Conservation (phyloP, 306 rosid genomes). For the Dryas alaskensis region DNA sequence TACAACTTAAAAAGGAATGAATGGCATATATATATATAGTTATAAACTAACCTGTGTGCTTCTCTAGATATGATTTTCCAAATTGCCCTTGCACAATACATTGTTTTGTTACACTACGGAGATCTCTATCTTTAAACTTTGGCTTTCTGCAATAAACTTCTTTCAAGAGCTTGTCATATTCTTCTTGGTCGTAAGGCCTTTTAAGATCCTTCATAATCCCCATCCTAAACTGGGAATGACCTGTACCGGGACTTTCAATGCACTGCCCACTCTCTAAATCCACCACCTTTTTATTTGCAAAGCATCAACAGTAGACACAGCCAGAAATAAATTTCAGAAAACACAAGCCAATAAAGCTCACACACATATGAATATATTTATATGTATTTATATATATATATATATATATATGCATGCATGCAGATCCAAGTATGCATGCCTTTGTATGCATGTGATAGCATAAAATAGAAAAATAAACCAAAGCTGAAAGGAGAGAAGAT, state of each 20-base stretch:
- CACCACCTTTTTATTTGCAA: conserved; percentile 32
- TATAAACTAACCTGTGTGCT: conserved; percentile 49
- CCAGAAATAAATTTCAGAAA: conserved; percentile 3
- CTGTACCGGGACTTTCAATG: conserved; percentile 12
- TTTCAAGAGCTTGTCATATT: conserved; percentile 19
- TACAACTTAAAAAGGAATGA: not conserved
- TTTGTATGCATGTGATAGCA: not conserved
- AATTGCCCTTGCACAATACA: conserved; percentile 16
- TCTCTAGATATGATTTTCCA: conserved; percentile 48
- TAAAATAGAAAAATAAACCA: conserved; percentile 12
- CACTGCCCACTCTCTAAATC: conserved; percentile 19
- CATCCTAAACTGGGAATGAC: conserved; percentile 40
- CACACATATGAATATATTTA: not conserved
- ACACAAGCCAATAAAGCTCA: conserved; percentile 1
- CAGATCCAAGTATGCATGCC: not conserved
- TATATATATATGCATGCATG: not conserved
- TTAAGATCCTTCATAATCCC: conserved; percentile 52
- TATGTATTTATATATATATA: not conserved
- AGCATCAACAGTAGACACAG: conserved; percentile 27
- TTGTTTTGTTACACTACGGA: conserved; percentile 34
- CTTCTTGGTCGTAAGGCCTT: conserved; percentile 50
- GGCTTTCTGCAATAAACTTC: conserved; percentile 22
- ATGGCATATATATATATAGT: too few species aligned
- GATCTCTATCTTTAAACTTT: conserved; percentile 24
- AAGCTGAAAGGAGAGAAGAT: conserved; percentile 17